Base-by-base conservation (phyloP, 305 asterid species). In the Fraxinus ornus region DNA sequence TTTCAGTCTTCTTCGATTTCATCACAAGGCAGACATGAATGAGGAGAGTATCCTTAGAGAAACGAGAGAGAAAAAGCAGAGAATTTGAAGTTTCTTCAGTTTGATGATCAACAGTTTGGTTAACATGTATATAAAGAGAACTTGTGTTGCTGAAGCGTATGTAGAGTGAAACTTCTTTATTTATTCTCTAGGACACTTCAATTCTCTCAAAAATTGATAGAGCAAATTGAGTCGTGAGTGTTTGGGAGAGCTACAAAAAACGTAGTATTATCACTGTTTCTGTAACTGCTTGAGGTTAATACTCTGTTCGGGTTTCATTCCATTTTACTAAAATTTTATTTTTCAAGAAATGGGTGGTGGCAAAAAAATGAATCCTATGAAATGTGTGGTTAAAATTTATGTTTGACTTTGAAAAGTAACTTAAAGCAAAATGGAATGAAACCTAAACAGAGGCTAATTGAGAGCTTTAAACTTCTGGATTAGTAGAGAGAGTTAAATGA, bases 41-140 rank as follows among this genome's bases (percentile, higher is more conserved):
- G 79, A 41, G 64, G n/a, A 62, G 49, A 64, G 44, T 19, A 70
- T 33, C 68, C 15, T 68, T 21, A 60, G 33, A 68, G 28, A 30
- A 33, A 79, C 68, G 79, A 37, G 78, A 80, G 52, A 49, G 35
- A 21, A 36, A 37, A 49, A 60, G 13, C 24, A 2, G 70, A 30
- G 49, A 68, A 68, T 64, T 74, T 75, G 77, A 41, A 78, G 22
- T 28, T 36, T 70, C 52, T 39, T 79, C 15, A 52, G 64, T 37
- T 33, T 55, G 35, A 7, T 15, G 12, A 60, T 41, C 78, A 84
- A 75, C 44, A 32, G 32, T 19, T 22, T 41, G 6, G 70, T 60
- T 60, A 21, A 60, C 21, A 17, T 41, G 3, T 44, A 39, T 49
- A 80, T 72, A 47, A 72, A 71, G 64, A 13, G 3, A 24, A 80